phyloP scores from a whole-genome alignment of 352 stramenopile species.

The Thraustotheca clavata region DNA sequence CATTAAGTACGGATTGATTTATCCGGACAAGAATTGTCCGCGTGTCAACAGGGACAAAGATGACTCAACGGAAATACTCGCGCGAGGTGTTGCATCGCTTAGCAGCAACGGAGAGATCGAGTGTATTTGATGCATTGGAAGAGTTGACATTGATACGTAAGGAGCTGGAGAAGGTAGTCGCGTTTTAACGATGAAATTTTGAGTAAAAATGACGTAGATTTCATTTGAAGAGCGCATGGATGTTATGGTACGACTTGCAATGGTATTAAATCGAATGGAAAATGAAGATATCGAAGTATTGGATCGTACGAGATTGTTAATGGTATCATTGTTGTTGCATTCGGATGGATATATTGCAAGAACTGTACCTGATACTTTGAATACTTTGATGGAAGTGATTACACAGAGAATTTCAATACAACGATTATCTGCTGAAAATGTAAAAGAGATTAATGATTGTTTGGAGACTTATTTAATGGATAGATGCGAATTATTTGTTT shows the following conservation, averaged over 20 bases:
- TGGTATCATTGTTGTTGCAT: background rate
- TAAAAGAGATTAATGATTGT: background rate
- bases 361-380: background rate
- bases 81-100: background rate
- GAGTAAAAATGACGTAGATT: no score
- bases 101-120: background rate
- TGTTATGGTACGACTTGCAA: background rate
- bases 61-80: background rate
- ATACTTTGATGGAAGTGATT: background rate
- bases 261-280: background rate
- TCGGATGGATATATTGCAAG: background rate
- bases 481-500: constrained; percentile 5
- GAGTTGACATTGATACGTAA: background rate
- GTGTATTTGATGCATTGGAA: background rate
- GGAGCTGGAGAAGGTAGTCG: background rate
- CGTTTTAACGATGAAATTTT: no score
- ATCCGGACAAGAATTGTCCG: background rate
- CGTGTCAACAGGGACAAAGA: background rate
- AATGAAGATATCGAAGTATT: background rate
- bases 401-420: background rate
- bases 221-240: constrained; percentile 1
- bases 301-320: background rate
- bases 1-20: constrained; percentile 1
- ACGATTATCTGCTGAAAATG: background rate
- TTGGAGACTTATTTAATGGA: background rate